phyloP scores from a whole-genome alignment of 768 basidiomycete species.

The Russula foetens region DNA sequence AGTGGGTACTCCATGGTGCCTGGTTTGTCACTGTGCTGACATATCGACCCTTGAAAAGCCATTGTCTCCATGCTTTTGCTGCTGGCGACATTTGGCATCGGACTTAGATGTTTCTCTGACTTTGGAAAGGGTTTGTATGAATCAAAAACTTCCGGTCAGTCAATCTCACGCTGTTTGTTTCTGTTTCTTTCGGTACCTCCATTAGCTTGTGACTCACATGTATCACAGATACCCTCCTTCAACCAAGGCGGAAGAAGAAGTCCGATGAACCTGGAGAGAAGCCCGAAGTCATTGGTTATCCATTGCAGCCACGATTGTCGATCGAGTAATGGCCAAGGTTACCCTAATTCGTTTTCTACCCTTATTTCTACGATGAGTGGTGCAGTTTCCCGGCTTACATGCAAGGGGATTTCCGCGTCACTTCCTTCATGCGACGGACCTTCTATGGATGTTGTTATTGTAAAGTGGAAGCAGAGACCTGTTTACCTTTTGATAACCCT shows the following conservation, averaged over 20 bases:
- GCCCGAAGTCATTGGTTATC: slow-evolving; percentile 46
- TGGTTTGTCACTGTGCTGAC: background rate
- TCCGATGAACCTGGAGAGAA: slow-evolving; percentile 30
- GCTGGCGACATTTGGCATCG: slow-evolving; percentile 65
- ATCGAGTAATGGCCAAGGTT: slow-evolving; percentile 47
- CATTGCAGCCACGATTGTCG: slow-evolving; percentile 58
- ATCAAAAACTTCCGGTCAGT: slow-evolving; percentile 72
- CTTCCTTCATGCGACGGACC: background rate
- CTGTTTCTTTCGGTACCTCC: background rate
- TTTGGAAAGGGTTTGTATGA: slow-evolving; percentile 71
- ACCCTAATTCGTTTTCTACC: background rate
- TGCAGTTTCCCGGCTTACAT: background rate
- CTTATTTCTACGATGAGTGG: background rate
- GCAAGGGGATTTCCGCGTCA: background rate
- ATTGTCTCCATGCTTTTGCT: slow-evolving; percentile 69
- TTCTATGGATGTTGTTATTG: too few relatives aligned
- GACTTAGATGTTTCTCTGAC: slow-evolving; percentile 71
- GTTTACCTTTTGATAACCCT: too few relatives aligned
- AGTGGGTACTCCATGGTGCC: slow-evolving; percentile 39
- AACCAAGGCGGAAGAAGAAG: background rate
- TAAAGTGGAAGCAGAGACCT: too few relatives aligned
- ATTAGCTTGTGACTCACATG: background rate
- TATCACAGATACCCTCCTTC: slow-evolving; percentile 13
- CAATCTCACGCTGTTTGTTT: slow-evolving; percentile 22
- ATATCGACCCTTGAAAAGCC: slow-evolving; percentile 36